These are phyloP conservation scores for Acarospora socialis DNA, from an alignment of 2,329 filamentous ascomycete genomes.

Conservation along the genomic window DNA sequence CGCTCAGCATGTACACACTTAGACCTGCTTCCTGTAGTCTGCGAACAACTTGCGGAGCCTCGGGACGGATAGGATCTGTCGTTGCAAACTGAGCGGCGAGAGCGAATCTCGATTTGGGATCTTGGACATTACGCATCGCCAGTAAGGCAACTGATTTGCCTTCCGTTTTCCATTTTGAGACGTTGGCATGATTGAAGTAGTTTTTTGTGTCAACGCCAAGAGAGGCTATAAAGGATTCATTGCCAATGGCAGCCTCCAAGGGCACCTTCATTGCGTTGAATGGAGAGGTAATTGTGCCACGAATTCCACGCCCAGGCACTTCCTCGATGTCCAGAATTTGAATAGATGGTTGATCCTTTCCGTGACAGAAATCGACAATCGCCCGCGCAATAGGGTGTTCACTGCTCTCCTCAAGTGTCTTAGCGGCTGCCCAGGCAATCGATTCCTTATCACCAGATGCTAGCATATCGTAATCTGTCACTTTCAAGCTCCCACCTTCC, in stretches of 20 bases:
- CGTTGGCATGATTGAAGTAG: conserved; percentile 7
- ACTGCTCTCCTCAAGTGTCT: conserved; percentile 11
- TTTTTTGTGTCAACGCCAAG: background rate
- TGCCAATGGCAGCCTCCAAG: conserved; percentile 13
- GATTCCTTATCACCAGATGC: conserved; percentile 7
- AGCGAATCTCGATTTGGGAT: conserved; percentile 2
- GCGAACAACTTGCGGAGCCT: conserved; percentile 23
- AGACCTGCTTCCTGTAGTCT: conserved; percentile 24
- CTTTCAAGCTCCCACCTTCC: conserved; percentile 50
- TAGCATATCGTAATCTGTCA: conserved; percentile 37
- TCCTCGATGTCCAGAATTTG: too few relatives aligned
- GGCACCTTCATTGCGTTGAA: background rate
- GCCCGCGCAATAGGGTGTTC: conserved; percentile 12
- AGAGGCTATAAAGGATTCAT: conserved; percentile 10
- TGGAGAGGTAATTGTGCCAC: conserved; percentile 8
- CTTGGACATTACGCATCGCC: conserved; percentile 8
- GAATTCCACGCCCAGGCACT: conserved; percentile 10
- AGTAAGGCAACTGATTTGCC: conserved; percentile 13
- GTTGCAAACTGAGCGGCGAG: conserved; percentile 29
- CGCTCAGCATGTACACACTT: conserved; percentile 31
- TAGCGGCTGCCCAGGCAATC: conserved; percentile 9
- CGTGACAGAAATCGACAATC: conserved; percentile 4
- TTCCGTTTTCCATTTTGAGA: conserved; percentile 11
- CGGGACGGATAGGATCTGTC: conserved; percentile 26
- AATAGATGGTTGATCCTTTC: too few relatives aligned